Evolutionary conservation across 2,329 filamentous ascomycete species (phyloP), one percentile per base, ranked within the genome.

Genomic region (Lasiodiplodia hormozganensis): DNA sequence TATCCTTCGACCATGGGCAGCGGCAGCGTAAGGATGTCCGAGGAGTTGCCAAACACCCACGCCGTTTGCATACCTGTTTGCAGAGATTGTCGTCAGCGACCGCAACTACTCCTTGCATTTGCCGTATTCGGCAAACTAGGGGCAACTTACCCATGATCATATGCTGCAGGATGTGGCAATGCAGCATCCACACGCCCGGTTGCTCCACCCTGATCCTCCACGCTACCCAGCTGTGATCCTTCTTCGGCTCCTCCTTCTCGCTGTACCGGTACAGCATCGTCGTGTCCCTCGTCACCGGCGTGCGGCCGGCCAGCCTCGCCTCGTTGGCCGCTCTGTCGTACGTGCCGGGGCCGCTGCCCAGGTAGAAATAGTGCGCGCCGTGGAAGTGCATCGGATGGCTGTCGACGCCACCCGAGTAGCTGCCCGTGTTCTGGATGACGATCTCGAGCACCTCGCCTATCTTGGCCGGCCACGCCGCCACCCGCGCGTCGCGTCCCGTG

Each of bases 181-280:
- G 87, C 70, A 89, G 79, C 85, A 89, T 86, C 86, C 86, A 89
- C 3, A 86, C 86, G 0, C 87, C 88, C 0, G 84, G 76, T 68
- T 84, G 77, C 10, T 77, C 79, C 0, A 89, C 84, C 3, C 86
- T 79, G 0, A 89, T 76, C 11, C 88, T 80, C 88, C 88, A 90
- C 0, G 83, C 88, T 23, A 88, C 79, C 88, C 88, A 91, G 0
- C 88, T 87, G 0, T 82, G 79, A 2, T 81, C 81, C 6, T 79
- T 74, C 4, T 82, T 77, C 0, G 82, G 74, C 2, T 70, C 71
- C 0, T 81, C 83, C 28, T 79, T 80, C 3, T 76, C 71, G 0
- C 75, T 76, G 70, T 89, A 90, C 2, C 85, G 77, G 70, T 88
- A 88, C 3, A 90, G 77, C 70, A 87, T 83, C 1, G 86, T 88